Conservation (phyloP, 192 early-diverging fungal species). For the Spizellomyces sp. region DNA sequence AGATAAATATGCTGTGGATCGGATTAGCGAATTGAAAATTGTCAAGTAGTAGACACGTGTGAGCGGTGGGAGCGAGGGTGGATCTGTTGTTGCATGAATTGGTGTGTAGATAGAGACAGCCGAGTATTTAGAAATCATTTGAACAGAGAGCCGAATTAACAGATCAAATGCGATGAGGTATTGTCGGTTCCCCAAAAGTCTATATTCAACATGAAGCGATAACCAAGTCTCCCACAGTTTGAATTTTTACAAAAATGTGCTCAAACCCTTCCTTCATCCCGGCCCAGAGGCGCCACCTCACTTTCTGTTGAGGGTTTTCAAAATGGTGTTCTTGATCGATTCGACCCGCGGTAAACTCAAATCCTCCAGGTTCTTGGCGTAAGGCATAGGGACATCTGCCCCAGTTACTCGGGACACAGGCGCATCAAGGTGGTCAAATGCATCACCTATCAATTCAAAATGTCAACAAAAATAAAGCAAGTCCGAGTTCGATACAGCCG, state of each 20-base stretch:
- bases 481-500: background rate
- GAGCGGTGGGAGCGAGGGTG: too few relatives aligned
- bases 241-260: too few relatives aligned
- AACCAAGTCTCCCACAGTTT: too few relatives aligned
- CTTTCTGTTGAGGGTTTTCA: slow-evolving; percentile 63
- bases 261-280: background rate
- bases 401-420: slow-evolving; percentile 91
- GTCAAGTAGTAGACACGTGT: slow-evolving; percentile 9
- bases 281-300: background rate
- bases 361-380: slow-evolving; percentile 92
- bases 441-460: slow-evolving; percentile 61
- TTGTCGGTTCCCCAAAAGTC: too few relatives aligned
- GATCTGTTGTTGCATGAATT: too few relatives aligned
- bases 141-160: too few relatives aligned
- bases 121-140: too few relatives aligned
- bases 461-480: background rate
- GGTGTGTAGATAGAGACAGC: too few relatives aligned
- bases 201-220: too few relatives aligned
- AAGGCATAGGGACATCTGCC: slow-evolving; percentile 98
- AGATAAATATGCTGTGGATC: slow-evolving; percentile 19
- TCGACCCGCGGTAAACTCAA: slow-evolving; percentile 82
- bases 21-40: slow-evolving; percentile 33
- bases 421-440: slow-evolving; percentile 94
- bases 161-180: too few relatives aligned
- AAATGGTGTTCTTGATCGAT: slow-evolving; percentile 79